A percentile compares a stretch with the other conserved stretches of the same genome.
Conservation (phyloP, 257 asterid species). For the Avicennia marina region DNA sequence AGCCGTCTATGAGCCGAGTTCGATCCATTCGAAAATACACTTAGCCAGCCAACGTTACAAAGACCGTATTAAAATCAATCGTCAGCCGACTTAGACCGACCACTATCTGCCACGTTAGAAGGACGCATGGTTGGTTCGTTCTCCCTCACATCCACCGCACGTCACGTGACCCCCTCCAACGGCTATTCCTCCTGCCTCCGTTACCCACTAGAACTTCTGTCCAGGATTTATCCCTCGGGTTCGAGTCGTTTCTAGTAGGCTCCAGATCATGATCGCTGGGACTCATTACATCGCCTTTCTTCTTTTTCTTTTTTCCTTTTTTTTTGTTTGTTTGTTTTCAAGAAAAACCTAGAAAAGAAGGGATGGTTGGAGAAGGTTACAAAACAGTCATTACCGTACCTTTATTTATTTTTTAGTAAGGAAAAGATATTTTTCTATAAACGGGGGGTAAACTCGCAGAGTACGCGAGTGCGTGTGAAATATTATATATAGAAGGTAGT, state of each 20-base stretch:
- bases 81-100: conserved; percentile 52
- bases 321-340: too few relatives aligned
- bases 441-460: conserved; percentile 11
- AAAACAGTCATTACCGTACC: neutral
- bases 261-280: neutral
- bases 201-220: neutral
- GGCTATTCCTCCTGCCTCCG: conserved; percentile 43
- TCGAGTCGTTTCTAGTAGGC: conserved; percentile 28
- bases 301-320: too few relatives aligned
- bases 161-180: conserved; percentile 46
- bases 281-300: too few relatives aligned
- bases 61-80: conserved; percentile 21
- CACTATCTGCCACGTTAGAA: conserved; percentile 33
- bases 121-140: conserved; percentile 23
- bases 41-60: too few relatives aligned
- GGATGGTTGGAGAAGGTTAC: neutral
- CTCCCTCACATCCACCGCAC: conserved; percentile 10
- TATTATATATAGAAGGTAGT: conserved; percentile 17
- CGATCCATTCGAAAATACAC: too few relatives aligned
- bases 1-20: conserved; percentile 20
- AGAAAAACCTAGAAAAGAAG: neutral
- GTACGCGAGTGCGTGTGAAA: conserved; percentile 14
- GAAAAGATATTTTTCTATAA: neutral
- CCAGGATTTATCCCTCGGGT: conserved; percentile 13
- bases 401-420: neutral